Evolutionary conservation across 139 green algal genomes (phyloP), one percentile per base, ranked within the genome.

Genomic region (Microglena sp.): DNA sequence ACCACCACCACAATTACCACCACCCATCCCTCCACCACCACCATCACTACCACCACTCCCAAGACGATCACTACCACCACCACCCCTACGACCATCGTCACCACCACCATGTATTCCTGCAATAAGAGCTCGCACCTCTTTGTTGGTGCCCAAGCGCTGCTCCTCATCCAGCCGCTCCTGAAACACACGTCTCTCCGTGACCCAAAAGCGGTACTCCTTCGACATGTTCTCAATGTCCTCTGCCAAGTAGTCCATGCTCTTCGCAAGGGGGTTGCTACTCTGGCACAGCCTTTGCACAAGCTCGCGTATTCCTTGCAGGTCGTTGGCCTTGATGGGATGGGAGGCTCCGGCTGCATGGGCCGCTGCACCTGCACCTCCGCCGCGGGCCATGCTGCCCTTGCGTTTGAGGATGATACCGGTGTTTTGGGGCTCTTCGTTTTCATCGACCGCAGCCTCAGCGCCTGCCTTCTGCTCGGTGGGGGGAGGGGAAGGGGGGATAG

Each of bases 271-370:
- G 33, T 81, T 77, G 29, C 75, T 82, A 68, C 62, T 77, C 69
- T 86, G 78, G 64, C 76, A 84, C 66, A 89, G 69, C 71, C 75
- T 77, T 77, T 90, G 84, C 53, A 90, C 77, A 43, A 69, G 33
- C 1, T 79, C 81, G 30, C 69, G 59, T 40, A 90, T 68, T 5
- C 46, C 59, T n/a, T 30, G 11, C 1, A 74, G 59, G 67, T 88
- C 82, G 21, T 55, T 53, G 5, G 34, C 56, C 63, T 76, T 71
- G 31, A 53, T 7, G 33, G n/a, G n/a, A n/a, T n/a, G n/a, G n/a
- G n/a, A n/a, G n/a, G n/a, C n/a, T n/a, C n/a, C n/a, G n/a, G n/a
- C n/a, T n/a, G n/a, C n/a, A n/a, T n/a, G n/a, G n/a, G n/a, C n/a
- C n/a, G n/a, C n/a, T n/a, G n/a, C n/a, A 45, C 64, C 26, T 33